Conservation (phyloP, 441 rosid species). For the Pelargonium fulgidum region DNA sequence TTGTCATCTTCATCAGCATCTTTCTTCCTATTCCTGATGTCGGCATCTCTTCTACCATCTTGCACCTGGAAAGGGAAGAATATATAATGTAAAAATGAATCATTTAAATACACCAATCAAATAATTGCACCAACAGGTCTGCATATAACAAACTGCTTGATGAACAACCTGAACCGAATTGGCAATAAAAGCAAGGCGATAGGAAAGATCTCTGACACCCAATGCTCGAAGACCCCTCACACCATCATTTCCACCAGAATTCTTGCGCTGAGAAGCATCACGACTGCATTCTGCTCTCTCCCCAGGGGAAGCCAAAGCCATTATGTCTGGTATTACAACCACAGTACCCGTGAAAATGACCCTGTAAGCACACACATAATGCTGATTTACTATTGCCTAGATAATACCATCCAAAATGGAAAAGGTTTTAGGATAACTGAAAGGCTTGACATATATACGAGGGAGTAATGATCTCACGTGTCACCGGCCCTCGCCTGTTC, state of each 20-base stretch:
- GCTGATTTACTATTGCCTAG: neutral
- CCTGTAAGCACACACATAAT: constrained; percentile 35
- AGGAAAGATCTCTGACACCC: constrained; percentile 93
- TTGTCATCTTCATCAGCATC: constrained; percentile 71
- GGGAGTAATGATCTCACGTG: constrained; percentile 42
- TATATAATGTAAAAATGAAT: constrained; percentile 11
- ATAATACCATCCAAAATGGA: neutral
- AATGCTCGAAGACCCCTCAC: constrained; percentile 76
- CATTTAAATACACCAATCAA: neutral
- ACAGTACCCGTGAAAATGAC: constrained; percentile 86
- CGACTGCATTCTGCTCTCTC: constrained; percentile 88
- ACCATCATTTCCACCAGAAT: constrained; percentile 72
- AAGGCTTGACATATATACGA: neutral
- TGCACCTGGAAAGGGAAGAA: constrained; percentile 41
- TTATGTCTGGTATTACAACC: constrained; percentile 89
- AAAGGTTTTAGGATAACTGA: neutral
- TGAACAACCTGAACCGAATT: constrained; percentile 86
- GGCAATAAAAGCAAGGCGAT: constrained; percentile 87
- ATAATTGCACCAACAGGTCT: constrained; percentile 7
- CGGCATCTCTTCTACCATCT: constrained; percentile 74
- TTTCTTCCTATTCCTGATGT: constrained; percentile 77
- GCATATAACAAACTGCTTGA: constrained; percentile 9
- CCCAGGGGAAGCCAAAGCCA: constrained; percentile 86
- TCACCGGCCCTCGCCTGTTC: constrained; percentile 99
- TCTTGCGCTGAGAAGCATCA: constrained; percentile 64